Evolutionary conservation across 441 rosid species (phyloP).

Genomic region (Eutrema salsugineum): DNA sequence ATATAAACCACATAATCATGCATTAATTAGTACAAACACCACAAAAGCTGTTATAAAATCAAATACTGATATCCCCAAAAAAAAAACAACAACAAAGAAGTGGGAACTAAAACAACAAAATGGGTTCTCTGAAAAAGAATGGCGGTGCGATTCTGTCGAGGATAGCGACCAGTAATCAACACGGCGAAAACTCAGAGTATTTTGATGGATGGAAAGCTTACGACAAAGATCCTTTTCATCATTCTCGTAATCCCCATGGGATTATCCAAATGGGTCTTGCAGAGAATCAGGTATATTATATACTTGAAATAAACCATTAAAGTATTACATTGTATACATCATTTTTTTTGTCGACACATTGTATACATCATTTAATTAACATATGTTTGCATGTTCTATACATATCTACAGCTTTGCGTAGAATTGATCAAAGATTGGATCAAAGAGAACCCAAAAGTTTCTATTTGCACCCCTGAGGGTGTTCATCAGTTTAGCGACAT

Average conservation of each 20-base stretch:
- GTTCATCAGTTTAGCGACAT: constrained; percentile 45
- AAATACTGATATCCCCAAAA: background rate
- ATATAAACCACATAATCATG: constrained; percentile 10
- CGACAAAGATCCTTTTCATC: constrained; percentile 52
- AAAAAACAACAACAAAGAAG: background rate
- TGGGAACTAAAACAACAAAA: background rate
- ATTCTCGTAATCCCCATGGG: constrained; percentile 43
- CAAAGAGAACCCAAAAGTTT: constrained; percentile 43
- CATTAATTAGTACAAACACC: background rate
- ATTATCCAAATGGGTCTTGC: constrained; percentile 75
- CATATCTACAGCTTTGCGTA: constrained; percentile 43
- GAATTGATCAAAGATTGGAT: constrained; percentile 54
- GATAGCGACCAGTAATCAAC: constrained; percentile 42
- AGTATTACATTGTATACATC: no score
- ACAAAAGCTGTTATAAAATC: background rate
- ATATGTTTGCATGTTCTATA: background rate
- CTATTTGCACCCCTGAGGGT: constrained; percentile 56
- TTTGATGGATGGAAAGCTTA: constrained; percentile 71
- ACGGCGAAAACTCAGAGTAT: constrained; percentile 61
- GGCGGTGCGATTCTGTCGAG: constrained; percentile 38
- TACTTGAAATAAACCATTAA: background rate
- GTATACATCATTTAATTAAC: background rate
- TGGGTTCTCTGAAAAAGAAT: background rate
- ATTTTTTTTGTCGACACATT: no score
- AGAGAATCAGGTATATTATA: constrained; percentile 49